These are phyloP conservation scores for Acidomyces sp. DNA, from an alignment of 495 filamentous ascomycete species.

Conservation along the genomic window DNA sequence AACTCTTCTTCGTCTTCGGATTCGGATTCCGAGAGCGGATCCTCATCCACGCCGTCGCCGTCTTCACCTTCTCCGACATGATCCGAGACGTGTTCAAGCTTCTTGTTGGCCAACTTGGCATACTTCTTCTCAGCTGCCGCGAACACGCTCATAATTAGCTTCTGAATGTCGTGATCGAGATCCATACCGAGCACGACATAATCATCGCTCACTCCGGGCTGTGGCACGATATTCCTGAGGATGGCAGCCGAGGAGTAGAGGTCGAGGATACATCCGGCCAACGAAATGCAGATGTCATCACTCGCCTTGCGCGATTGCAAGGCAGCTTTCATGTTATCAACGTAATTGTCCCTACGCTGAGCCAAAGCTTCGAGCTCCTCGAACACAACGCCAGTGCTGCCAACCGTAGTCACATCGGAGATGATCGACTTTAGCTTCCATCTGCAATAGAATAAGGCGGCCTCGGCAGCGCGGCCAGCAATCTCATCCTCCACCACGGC, in stretches of 20 bases:
- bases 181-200: constrained; percentile 51
- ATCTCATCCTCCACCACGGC: constrained; percentile 54
- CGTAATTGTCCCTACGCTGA: constrained; percentile 42
- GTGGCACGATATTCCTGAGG: constrained; percentile 37
- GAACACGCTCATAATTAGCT: constrained; percentile 59
- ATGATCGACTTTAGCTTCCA: constrained; percentile 57
- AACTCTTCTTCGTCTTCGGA: constrained; percentile 33
- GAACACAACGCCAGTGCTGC: constrained; percentile 33
- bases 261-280: constrained; percentile 64
- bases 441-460: constrained; percentile 79
- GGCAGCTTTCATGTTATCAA: constrained; percentile 48
- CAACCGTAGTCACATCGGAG: constrained; percentile 10
- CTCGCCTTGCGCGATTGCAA: constrained; percentile 50
- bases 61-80: constrained; percentile 8
- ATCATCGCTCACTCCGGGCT: constrained; percentile 39
- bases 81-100: constrained; percentile 45
- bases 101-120: constrained; percentile 53
- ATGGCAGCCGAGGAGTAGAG: constrained; percentile 61
- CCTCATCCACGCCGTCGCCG: constrained; percentile 5
- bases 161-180: constrained; percentile 43
- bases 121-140: constrained; percentile 57
- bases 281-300: constrained; percentile 64
- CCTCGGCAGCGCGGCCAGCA: constrained; percentile 55
- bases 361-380: constrained; percentile 44
- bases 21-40: constrained; percentile 15